Evolutionary conservation across 2,329 filamentous ascomycete species (phyloP), one percentile per base, ranked within the genome.

Genomic region (Coniella lustricola): DNA sequence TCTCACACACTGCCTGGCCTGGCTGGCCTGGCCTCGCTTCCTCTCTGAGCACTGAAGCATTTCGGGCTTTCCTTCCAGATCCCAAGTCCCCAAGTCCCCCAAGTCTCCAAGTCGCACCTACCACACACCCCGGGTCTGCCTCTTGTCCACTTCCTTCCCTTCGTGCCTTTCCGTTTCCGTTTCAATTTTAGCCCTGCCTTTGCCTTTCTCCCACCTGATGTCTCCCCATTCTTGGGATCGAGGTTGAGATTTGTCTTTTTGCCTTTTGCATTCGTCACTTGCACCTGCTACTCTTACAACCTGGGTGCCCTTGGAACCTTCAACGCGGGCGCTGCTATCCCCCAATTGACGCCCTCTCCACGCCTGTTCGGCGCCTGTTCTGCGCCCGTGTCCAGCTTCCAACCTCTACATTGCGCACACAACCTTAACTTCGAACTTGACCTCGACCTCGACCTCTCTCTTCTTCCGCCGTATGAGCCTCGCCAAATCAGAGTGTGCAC

Each of bases 141-240:
- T 36, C 44, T 40, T 46, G 44, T 46, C 50, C 43, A 43, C 42
- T 46, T 41, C 48, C 50, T 47, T 29, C 10, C 25, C 37, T 43
- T 39, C 39, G 36, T 43, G 38, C 40, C 29, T 34, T 44, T 40
- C 38, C 42, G 49, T 50, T 39, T 48, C 35, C 44, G 49, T 47
- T 52, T 41, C 47, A 47, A 33, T 25, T 13, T 20, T 22, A 25
- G 29, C 40, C 31, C 40, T 29, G 25, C 33, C 40, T 36, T 44
- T n/a, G n/a, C 33, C 29, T 48, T 22, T 35, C 45, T 25, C 31
- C 44, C 49, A 32, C 31, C 29, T 40, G 22, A 25, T 34, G 33
- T 29, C 39, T 36, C 44, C 20, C 29, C 47, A 37, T 44, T 32
- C 32, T 31, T 51, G 40, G 13, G 16, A 20, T 33, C 40, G 22